A percentile compares a stretch with the other conserved stretches of the same genome.
Evolutionary conservation across 1,284 basidiomycete genomes (phyloP).

Genomic region (Salmacisia buchloeana): DNA sequence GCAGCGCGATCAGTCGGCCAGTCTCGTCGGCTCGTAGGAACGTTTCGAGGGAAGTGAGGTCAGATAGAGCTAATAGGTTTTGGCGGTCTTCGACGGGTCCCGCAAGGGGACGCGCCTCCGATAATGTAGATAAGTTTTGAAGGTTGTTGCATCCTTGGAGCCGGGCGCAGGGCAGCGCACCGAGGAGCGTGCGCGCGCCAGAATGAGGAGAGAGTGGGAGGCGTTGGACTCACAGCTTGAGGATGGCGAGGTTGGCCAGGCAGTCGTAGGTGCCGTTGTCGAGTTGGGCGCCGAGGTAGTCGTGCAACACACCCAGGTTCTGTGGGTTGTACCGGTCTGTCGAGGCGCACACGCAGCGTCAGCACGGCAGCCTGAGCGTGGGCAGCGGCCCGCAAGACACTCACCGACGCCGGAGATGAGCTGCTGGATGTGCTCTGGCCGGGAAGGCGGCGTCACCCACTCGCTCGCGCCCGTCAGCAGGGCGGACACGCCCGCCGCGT

Average conservation of each 20-base stretch:
- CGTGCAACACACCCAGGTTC: conserved; percentile 84
- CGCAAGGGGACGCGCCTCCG: conserved; percentile 6
- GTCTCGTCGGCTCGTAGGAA: not conserved
- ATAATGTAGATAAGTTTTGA: conserved; percentile 9
- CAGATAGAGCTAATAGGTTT: conserved; percentile 50
- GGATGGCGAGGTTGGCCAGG: conserved; percentile 80
- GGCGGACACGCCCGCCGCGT: too few relatives aligned
- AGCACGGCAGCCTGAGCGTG: not conserved
- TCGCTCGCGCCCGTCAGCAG: conserved; percentile 22
- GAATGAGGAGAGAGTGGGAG: not conserved
- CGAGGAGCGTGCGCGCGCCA: not conserved
- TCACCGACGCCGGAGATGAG: conserved; percentile 42
- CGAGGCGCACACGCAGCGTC: not conserved
- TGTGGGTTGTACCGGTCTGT: conserved; percentile 91
- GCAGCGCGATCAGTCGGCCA: not conserved
- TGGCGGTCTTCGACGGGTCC: not conserved
- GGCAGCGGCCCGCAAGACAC: not conserved
- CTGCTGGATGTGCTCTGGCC: conserved; percentile 44
- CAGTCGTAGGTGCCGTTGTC: conserved; percentile 84
- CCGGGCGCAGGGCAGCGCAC: not conserved
- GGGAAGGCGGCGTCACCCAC: conserved; percentile 31
- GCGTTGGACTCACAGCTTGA: conserved; percentile 64
- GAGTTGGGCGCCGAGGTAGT: conserved; percentile 88
- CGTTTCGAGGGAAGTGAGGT: conserved; percentile 8
- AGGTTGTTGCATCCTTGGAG: not conserved